These are phyloP conservation scores for Esteya vermicola DNA, from an alignment of 2,329 filamentous ascomycete genomes.

Conservation along the genomic window DNA sequence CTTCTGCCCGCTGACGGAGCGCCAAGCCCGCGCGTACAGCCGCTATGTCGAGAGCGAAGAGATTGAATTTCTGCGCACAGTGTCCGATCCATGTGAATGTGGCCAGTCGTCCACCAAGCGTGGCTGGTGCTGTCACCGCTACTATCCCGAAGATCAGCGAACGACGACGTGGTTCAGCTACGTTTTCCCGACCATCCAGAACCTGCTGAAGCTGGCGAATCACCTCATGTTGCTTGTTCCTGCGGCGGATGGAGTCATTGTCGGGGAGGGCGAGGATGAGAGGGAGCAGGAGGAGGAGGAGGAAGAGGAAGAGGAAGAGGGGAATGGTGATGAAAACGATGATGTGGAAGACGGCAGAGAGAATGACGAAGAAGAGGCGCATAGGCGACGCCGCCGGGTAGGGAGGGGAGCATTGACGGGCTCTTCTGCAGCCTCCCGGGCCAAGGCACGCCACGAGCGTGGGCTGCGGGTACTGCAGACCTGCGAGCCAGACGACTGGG, in stretches of 20 bases:
- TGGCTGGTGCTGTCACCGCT: slow-evolving; percentile 67
- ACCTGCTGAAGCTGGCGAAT: slow-evolving; percentile 77
- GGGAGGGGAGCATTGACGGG: neutral
- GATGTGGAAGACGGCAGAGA: too few relatives aligned
- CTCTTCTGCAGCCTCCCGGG: neutral
- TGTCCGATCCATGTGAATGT: slow-evolving; percentile 57
- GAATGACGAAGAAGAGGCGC: too few relatives aligned
- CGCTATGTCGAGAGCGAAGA: slow-evolving; percentile 63
- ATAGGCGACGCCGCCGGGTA: too few relatives aligned
- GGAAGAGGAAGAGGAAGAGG: too few relatives aligned
- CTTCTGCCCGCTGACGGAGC: slow-evolving; percentile 78
- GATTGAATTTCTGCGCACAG: slow-evolving; percentile 52
- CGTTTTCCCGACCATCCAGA: slow-evolving; percentile 75
- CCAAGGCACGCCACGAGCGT: slow-evolving; percentile 55
- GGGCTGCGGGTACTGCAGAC: slow-evolving; percentile 61
- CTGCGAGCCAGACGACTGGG: slow-evolving; percentile 63
- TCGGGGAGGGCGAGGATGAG: neutral
- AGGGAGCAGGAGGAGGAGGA: too few relatives aligned
- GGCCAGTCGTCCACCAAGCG: slow-evolving; percentile 51
- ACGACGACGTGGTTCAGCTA: slow-evolving; percentile 46
- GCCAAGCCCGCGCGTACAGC: slow-evolving; percentile 71
- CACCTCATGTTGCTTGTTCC: slow-evolving; percentile 85
- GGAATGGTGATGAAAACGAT: too few relatives aligned
- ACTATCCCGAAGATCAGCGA: slow-evolving; percentile 43
- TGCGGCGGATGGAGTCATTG: slow-evolving; percentile 10